Conservation (phyloP, 176 grass and related monocot species). For the Paspalum vaginatum region DNA sequence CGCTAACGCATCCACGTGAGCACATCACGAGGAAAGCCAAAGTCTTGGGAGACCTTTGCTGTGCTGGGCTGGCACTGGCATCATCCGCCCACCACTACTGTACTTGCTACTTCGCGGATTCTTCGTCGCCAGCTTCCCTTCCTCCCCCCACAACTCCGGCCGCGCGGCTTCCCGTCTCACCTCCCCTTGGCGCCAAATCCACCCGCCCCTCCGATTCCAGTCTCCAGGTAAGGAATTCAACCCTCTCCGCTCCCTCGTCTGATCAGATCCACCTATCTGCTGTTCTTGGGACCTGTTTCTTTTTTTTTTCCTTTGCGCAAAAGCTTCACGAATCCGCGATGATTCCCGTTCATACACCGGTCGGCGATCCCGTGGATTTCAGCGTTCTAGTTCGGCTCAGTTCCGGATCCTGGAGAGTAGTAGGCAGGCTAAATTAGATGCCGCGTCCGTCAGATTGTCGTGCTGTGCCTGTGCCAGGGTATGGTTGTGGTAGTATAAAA, state of each 20-base stretch:
- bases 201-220: background rate
- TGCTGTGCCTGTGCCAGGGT: background rate
- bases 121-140: background rate
- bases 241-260: background rate
- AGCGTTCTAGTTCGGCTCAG: background rate
- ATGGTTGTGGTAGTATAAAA: background rate
- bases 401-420: background rate
- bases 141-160: conserved; percentile 4
- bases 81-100: background rate
- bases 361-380: background rate
- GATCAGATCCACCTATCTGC: background rate
- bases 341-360: background rate
- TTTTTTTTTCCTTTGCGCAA: background rate
- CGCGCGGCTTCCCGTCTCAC: background rate
- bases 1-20: background rate
- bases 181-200: background rate
- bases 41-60: background rate
- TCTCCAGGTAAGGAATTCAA: background rate
- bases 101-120: background rate
- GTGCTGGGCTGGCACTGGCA: background rate
- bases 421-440: background rate
- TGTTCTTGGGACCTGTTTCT: background rate
- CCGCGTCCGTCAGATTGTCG: background rate
- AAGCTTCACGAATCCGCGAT: background rate
- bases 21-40: background rate